A percentile compares a stretch with the other conserved stretches of the same genome.
Conservation (phyloP, 75 land plant species). For the Gnetum montanum region DNA sequence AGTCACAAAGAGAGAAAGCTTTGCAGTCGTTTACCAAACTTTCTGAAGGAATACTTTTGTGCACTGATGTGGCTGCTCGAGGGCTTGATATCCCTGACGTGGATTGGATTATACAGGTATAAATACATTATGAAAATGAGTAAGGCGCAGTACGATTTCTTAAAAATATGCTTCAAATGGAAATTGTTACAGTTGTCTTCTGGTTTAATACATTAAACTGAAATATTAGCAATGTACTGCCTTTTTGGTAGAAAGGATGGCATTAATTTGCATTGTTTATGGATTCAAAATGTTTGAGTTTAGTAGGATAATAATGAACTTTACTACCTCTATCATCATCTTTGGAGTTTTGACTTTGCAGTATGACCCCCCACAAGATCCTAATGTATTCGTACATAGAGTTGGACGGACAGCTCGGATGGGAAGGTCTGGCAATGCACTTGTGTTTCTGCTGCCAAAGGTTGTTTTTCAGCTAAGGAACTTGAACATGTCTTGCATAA, state of each 20-base stretch:
- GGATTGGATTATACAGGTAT: conserved; percentile 90
- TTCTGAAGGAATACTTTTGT: conserved; percentile 65
- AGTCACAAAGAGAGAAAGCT: conserved; percentile 90
- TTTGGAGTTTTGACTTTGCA: no score
- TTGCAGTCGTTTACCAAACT: conserved; percentile 57
- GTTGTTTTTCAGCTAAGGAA: conserved; percentile 14
- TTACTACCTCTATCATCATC: no score
- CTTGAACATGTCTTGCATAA: background rate
- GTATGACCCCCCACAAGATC: conserved; percentile 95
- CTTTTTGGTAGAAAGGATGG: no score
- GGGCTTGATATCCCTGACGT: conserved; percentile 94
- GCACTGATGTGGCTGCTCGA: conserved; percentile 92
- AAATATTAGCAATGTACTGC: no score
- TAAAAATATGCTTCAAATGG: no score
- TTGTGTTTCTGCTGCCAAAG: conserved; percentile 79
- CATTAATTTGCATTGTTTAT: no score
- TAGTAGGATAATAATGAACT: no score
- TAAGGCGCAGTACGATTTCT: no score
- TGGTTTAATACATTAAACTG: no score
- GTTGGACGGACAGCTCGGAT: conserved; percentile 90
- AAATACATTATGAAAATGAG: no score
- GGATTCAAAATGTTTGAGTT: no score
- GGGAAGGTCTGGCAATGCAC: conserved; percentile 78
- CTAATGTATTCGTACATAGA: conserved; percentile 86
- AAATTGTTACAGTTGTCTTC: background rate